Conservation (phyloP, 1,139 yeast species). For the Suhomyces anneliseae region DNA sequence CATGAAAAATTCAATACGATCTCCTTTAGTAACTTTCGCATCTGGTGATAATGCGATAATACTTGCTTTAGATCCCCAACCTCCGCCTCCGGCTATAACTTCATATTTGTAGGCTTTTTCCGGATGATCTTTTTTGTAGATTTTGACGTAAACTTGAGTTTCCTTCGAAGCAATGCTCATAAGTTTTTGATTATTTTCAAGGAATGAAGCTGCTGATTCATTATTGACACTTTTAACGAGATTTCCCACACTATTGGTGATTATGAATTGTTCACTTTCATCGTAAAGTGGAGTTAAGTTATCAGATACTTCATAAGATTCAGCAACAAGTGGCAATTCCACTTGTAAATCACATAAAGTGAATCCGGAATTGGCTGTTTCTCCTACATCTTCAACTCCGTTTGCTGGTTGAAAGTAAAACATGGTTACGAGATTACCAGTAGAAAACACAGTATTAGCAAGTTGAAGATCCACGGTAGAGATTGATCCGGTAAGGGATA, state of each 20-base stretch:
- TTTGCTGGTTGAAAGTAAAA: conserved; percentile 33
- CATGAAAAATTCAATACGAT: conserved; percentile 49
- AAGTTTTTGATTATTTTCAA: conserved; percentile 43
- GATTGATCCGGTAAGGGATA: conserved; percentile 19
- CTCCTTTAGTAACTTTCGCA: conserved; percentile 46
- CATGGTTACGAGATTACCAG: conserved; percentile 37
- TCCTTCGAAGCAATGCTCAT: conserved; percentile 48
- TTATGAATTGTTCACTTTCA: conserved; percentile 21
- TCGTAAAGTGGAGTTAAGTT: conserved; percentile 37
- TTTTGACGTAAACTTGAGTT: conserved; percentile 47
- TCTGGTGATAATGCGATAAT: conserved; percentile 60
- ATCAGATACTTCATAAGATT: conserved; percentile 18
- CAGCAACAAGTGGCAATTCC: conserved; percentile 20
- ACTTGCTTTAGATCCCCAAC: conserved; percentile 64
- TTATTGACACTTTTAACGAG: conserved; percentile 50
- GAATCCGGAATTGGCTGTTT: conserved; percentile 31
- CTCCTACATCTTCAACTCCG: background rate
- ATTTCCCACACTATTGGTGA: conserved; percentile 51
- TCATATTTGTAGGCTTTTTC: conserved; percentile 30
- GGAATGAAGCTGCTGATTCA: conserved; percentile 50
- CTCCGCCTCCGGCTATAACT: conserved; percentile 66
- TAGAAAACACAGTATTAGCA: conserved; percentile 44
- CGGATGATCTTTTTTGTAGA: conserved; percentile 21
- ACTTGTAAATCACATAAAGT: conserved; percentile 31
- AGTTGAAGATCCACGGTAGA: conserved; percentile 25